Conservation (phyloP, 371 early-diverging fungal genomes). For the Rhizopus sp. region DNA sequence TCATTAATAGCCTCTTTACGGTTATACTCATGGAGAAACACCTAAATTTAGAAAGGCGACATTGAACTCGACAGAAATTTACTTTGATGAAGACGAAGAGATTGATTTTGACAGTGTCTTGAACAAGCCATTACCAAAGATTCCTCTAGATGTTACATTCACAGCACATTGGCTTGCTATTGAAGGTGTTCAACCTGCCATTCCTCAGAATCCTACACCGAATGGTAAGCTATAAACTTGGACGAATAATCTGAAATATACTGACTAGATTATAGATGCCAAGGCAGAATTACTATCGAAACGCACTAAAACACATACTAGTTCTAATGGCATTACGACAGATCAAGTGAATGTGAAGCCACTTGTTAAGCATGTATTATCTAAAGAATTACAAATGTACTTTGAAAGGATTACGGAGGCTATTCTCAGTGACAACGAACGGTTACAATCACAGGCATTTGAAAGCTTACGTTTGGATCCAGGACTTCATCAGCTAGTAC, state of each 20-base stretch:
- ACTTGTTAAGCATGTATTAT: conserved; percentile 90
- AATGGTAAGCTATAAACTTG: conserved; percentile 47
- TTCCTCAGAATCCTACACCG: conserved; percentile 97
- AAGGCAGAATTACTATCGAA: conserved; percentile 58
- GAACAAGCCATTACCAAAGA: conserved; percentile 90
- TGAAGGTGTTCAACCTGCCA: conserved; percentile 99
- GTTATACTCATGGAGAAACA: conserved; percentile 82
- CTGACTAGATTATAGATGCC: conserved; percentile 36
- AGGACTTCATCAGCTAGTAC: conserved; percentile 97
- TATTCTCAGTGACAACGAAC: conserved; percentile 76
- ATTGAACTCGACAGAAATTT: conserved; percentile 71
- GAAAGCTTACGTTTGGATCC: conserved; percentile 90
- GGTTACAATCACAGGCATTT: conserved; percentile 77
- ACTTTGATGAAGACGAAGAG: conserved; percentile 97
- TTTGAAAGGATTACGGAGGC: conserved; percentile 94
- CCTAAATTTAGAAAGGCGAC: conserved; percentile 75
- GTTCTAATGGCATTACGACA: conserved; percentile 37
- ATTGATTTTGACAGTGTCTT: conserved; percentile 94
- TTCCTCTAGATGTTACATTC: conserved; percentile 87
- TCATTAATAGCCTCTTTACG: conserved; percentile 87
- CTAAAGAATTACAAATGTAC: conserved; percentile 96
- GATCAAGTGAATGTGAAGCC: conserved; percentile 75
- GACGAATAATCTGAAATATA: neutral
- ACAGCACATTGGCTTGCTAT: conserved; percentile 99
- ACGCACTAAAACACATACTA: conserved; percentile 49